Percentiles rank a stretch among this genome's conserved stretches.
phyloP scores from a whole-genome alignment of 2,329 filamentous ascomycete genomes.

The Aspergillus aculeatus region DNA sequence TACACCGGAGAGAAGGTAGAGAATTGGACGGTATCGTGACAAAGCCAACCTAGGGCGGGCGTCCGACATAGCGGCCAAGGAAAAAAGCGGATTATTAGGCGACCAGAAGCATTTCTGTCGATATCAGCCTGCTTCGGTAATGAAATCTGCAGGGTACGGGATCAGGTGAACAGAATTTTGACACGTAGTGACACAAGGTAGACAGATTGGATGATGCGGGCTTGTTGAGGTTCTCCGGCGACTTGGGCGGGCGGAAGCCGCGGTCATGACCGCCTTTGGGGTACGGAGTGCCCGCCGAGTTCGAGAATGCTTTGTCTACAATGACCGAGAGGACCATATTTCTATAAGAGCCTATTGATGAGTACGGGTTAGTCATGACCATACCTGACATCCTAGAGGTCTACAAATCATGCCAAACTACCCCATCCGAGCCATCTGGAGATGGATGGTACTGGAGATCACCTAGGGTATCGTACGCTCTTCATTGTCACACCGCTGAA shows the following conservation, averaged over 20 bases:
- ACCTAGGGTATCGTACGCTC: slow-evolving; percentile 37
- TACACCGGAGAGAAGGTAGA: slow-evolving; percentile 44
- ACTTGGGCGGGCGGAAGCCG: neutral
- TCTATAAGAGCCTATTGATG: too few species aligned
- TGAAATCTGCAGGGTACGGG: neutral
- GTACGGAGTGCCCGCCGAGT: neutral
- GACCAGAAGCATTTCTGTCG: slow-evolving; percentile 19
- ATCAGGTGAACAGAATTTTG: neutral
- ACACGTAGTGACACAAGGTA: neutral
- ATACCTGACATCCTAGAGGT: too few species aligned
- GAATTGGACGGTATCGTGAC: slow-evolving; percentile 40
- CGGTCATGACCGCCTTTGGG: neutral
- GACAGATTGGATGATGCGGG: neutral
- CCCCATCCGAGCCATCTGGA: neutral
- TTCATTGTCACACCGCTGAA: slow-evolving; percentile 38
- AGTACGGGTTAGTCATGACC: too few species aligned
- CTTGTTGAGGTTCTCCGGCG: neutral
- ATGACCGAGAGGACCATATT: too few species aligned
- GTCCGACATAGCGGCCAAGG: slow-evolving; percentile 31
- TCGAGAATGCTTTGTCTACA: too few species aligned
- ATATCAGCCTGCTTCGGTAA: neutral
- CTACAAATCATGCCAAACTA: neutral
- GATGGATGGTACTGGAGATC: neutral
- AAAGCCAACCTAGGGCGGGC: slow-evolving; percentile 32
- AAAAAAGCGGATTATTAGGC: slow-evolving; percentile 13